Evolutionary conservation across 306 rosid genomes (phyloP), one percentile per base, ranked within the genome.

Genomic region (Castanospermum australe): DNA sequence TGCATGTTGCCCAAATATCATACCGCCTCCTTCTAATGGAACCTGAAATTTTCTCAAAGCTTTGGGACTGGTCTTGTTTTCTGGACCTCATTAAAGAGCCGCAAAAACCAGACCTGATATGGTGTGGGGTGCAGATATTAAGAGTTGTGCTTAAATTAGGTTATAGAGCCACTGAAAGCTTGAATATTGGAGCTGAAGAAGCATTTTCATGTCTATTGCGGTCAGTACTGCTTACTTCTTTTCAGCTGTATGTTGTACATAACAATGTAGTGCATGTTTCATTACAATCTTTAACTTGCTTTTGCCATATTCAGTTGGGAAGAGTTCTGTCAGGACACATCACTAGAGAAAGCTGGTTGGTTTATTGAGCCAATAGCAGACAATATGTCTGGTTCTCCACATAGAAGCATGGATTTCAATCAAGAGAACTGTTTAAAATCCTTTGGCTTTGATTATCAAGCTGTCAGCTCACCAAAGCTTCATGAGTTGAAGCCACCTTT

Each of bases 1-100:
- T 91, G 48, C 85, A 1, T 73, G 90, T 84, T 70, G 84, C 86
- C 54, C 91, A 76, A 67, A 86, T 86, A 66, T 94, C 97, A 52
- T 94, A 91, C 63, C 93, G 97, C 59, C 56, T 92, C 62, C 95
- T 94, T 36, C 75, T 90, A 22, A 18, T 81, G 72, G 82, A 89
- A 36, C 65, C 89, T 65, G 92, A 87, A 55, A 72, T 70, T 64
- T 94, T 94, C 83, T 66, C 86, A 5, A 84, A 89, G 86, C 83
- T 84, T 50, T 91, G 94, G 97, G 86, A 94, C 57, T 92, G 97
- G 97, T 91, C 93, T 5, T 91, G 92, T 86, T 92, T 89, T 69
- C 52, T 84, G 65, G 87, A 80, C 36, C 84, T 92, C 8, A 21
- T 85, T 79, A 73, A 84, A 70, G 88, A 80, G 75, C 71, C 74